These are phyloP conservation scores for Odontarrhena argentea DNA, from an alignment of 345 rosid species.

Conservation along the genomic window DNA sequence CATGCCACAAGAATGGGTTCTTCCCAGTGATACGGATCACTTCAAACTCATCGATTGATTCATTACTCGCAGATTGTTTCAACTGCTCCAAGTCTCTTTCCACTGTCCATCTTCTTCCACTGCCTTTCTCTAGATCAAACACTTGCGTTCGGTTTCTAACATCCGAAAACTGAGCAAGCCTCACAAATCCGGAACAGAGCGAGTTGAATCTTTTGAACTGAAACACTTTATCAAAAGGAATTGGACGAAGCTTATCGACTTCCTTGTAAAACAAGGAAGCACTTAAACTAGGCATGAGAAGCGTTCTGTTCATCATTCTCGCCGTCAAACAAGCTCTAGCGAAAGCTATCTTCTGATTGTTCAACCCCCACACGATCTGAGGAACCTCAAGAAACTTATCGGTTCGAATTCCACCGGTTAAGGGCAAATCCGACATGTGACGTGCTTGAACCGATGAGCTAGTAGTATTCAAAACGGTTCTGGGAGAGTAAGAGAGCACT, in stretches of 20 bases:
- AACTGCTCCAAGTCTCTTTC: conserved; percentile 81
- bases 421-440: conserved; percentile 37
- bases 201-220: conserved; percentile 72
- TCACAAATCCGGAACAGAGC: conserved; percentile 73
- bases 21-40: conserved; percentile 71
- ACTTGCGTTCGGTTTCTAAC: conserved; percentile 49
- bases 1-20: conserved; percentile 97
- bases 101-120: conserved; percentile 93
- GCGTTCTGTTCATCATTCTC: conserved; percentile 79
- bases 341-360: conserved; percentile 96
- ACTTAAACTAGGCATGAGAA: conserved; percentile 90
- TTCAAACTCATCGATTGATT: conserved; percentile 56
- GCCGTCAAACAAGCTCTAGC: conserved; percentile 96
- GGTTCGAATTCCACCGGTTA: conserved; percentile 46
- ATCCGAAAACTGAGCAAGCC: conserved; percentile 61
- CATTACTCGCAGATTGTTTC: conserved; percentile 42
- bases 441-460: conserved; percentile 30
- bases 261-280: conserved; percentile 95
- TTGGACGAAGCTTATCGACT: conserved; percentile 73
- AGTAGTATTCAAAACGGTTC: conserved; percentile 33
- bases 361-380: conserved; percentile 95
- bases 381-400: conserved; percentile 87
- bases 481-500: conserved; percentile 48
- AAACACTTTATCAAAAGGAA: conserved; percentile 77
- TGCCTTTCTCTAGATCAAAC: conserved; percentile 74